These are phyloP conservation scores for Botryotinia calthae DNA, from an alignment of 2,329 filamentous ascomycete species.

Conservation along the genomic window DNA sequence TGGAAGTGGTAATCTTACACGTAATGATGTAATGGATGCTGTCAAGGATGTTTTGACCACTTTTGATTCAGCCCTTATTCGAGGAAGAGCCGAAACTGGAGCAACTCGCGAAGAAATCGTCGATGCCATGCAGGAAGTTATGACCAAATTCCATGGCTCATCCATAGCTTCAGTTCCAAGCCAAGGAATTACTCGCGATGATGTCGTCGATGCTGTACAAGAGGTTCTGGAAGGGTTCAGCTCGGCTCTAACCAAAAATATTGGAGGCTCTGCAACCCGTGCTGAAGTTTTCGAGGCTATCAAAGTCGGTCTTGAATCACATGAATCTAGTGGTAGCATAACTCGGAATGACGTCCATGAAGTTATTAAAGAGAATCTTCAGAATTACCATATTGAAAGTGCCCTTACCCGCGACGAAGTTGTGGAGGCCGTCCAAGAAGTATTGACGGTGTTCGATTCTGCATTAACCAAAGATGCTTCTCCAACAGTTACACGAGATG, in stretches of 20 bases:
- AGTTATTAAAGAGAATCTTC: slow-evolving; percentile 69
- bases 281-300: slow-evolving; percentile 85
- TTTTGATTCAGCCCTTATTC: slow-evolving; percentile 56
- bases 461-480: slow-evolving; percentile 61
- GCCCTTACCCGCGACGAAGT: slow-evolving; percentile 78
- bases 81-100: slow-evolving; percentile 49
- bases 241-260: slow-evolving; percentile 45
- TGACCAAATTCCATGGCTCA: slow-evolving; percentile 83
- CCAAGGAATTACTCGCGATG: slow-evolving; percentile 61
- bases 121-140: slow-evolving; percentile 74
- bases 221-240: slow-evolving; percentile 40
- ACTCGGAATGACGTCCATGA: slow-evolving; percentile 80
- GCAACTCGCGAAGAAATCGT: slow-evolving; percentile 16
- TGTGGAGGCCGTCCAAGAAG: slow-evolving; percentile 78
- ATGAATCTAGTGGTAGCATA: slow-evolving; percentile 56
- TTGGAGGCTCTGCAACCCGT: slow-evolving; percentile 57
- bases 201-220: slow-evolving; percentile 52
- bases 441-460: slow-evolving; percentile 80
- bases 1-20: slow-evolving; percentile 55
- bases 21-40: slow-evolving; percentile 82
- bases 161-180: slow-evolving; percentile 73
- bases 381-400: slow-evolving; percentile 63
- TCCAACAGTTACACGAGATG: slow-evolving; percentile 69
- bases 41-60: slow-evolving; percentile 66
- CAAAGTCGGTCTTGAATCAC: slow-evolving; percentile 77